These are phyloP conservation scores for Malus hybrid DNA, from an alignment of 331 rosid genomes.

Conservation along the genomic window DNA sequence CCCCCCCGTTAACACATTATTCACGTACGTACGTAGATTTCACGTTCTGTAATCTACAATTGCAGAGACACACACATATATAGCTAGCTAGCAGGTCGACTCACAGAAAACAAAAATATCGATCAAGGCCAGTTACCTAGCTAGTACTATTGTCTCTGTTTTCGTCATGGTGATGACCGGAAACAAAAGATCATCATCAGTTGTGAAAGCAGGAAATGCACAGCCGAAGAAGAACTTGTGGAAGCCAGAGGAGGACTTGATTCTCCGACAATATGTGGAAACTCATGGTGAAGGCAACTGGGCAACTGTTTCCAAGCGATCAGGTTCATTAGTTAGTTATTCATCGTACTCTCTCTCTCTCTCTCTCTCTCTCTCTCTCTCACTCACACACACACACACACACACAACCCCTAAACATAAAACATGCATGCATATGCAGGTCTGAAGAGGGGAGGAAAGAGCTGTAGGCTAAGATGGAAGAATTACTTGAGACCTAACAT, in stretches of 20 bases:
- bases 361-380: not conserved
- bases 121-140: too few relatives aligned
- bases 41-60: too few relatives aligned
- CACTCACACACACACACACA: not conserved
- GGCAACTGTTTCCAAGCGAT: conserved; percentile 47
- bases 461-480: conserved; percentile 72
- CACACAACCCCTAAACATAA: not conserved
- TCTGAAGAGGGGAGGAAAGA: conserved; percentile 53
- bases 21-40: not conserved
- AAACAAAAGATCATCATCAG: not conserved
- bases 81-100: too few relatives aligned
- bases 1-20: conserved; percentile 17
- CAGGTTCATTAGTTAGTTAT: conserved; percentile 22
- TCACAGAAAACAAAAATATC: too few relatives aligned
- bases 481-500: conserved; percentile 58
- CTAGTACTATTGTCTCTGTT: too few relatives aligned
- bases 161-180: too few relatives aligned
- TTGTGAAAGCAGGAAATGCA: conserved; percentile 6
- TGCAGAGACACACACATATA: too few relatives aligned
- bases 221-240: conserved; percentile 43
- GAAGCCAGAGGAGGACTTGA: conserved; percentile 65
- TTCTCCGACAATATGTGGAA: conserved; percentile 48
- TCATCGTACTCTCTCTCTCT: not conserved
- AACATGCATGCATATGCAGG: conserved; percentile 9
- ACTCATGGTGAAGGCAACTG: conserved; percentile 70